Base-by-base conservation (phyloP, 352 stramenopile species). In the Pythium plurisporium region DNA sequence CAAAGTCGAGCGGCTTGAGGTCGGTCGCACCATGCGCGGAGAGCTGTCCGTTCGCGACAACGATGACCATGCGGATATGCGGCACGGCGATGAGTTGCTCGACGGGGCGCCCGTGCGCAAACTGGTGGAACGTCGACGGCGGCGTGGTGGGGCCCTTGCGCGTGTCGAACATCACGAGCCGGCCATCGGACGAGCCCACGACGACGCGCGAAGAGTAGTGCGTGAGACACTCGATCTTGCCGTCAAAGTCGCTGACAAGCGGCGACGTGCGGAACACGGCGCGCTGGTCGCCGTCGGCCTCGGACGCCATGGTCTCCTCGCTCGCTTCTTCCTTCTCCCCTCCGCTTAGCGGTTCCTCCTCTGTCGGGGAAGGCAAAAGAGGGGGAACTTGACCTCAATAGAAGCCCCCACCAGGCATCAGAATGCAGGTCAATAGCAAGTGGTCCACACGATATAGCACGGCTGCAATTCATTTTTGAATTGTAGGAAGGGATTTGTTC, bases 161-260 rank as follows among this genome's bases (percentile, higher is more conserved):
- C 41, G 85, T 95, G 68, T 95, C 85, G 55, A 79, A 95, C 81
- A 95, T 91, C 50, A 92, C 80, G 33, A 95, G 72, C 0, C 81
- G 82, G 1, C 85, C 82, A 42, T 95, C 85, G 55, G 72, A 69
- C 42, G 85, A 87, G 67, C 85, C 85, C 33, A 95, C 60, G 11
- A 95, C 79, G 33, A 95, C 82, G 53, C 85, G 82, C n/a, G 76
- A 93, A 30, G 82, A 92, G 69, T 95, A 95, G 67, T 93, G 83
- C 45, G 82, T 85, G 42, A 93, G 77, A 50, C 82, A 91, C 54
- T 93, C 81, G 45, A 95, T 76, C 55, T 88, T 89, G 20, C 85
- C 85, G 27, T 91, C 74, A 48, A 92, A 95, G 49, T 73, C 76
- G 22, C 66, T 72, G 45, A 95, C 75, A 22, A 95, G 56, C 17